A percentile compares a stretch with the other conserved stretches of the same genome.
Conservation (phyloP, 306 rosid genomes). For the Hylodesmum podocarpum region DNA sequence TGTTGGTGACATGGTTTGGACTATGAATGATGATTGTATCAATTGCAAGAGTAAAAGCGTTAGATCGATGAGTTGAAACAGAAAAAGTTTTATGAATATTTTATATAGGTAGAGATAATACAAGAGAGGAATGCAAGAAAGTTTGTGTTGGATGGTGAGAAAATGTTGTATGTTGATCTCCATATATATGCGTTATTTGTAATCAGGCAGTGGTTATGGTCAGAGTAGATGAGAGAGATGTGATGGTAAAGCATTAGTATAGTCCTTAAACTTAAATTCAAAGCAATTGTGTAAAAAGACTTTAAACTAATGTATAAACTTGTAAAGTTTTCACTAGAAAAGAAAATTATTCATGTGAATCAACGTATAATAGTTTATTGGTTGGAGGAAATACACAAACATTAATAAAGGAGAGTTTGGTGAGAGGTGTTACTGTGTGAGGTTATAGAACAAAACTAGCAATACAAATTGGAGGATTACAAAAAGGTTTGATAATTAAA, state of each 20-base stretch:
- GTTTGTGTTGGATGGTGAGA: slow-evolving; percentile 24
- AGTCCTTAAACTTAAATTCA: slow-evolving; percentile 42
- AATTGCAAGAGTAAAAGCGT: background rate
- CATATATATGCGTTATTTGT: slow-evolving; percentile 29
- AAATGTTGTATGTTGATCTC: background rate
- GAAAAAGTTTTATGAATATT: background rate
- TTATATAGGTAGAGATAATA: background rate
- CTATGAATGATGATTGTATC: background rate
- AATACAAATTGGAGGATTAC: no score
- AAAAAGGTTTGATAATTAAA: no score
- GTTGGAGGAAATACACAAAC: slow-evolving; percentile 7
- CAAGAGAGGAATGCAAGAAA: slow-evolving; percentile 9
- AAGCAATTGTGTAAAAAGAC: slow-evolving; percentile 35
- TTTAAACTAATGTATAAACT: background rate
- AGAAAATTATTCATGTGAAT: slow-evolving; percentile 1
- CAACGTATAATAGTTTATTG: slow-evolving; percentile 18
- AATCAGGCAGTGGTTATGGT: background rate
- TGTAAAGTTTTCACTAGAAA: background rate
- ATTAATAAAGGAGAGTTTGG: slow-evolving; percentile 34
- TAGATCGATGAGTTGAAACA: slow-evolving; percentile 5
- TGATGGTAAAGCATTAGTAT: slow-evolving; percentile 31
- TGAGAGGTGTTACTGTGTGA: slow-evolving; percentile 22
- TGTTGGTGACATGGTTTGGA: slow-evolving; percentile 36
- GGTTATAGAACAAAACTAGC: no score
- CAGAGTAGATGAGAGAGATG: slow-evolving; percentile 17